Evolutionary conservation across 192 early-diverging fungal species (phyloP).

Genomic region (Coemansia sp.): DNA sequence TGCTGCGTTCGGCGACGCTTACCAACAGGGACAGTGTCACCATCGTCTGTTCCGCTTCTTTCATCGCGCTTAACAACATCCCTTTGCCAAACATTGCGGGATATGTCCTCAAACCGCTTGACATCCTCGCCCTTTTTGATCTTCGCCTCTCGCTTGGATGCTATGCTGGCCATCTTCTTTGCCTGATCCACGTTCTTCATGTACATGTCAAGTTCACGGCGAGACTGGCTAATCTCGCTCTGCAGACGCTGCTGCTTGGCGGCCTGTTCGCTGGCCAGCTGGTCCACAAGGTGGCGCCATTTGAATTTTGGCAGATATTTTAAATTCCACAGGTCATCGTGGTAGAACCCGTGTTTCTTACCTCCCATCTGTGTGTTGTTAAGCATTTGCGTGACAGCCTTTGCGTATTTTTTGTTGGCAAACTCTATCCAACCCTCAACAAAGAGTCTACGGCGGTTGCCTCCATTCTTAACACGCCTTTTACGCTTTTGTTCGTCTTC

Average conservation of each 20-base stretch:
- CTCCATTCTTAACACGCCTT: slow-evolving; percentile 81
- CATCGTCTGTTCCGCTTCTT: slow-evolving; percentile 1
- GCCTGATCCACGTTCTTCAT: slow-evolving; percentile 83
- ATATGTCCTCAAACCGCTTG: slow-evolving; percentile 46
- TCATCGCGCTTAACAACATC: slow-evolving; percentile 59
- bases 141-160: slow-evolving; percentile 61
- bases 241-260: slow-evolving; percentile 78
- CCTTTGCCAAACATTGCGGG: slow-evolving; percentile 64
- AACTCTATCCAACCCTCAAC: slow-evolving; percentile 99
- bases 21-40: background rate
- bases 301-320: slow-evolving; percentile 96
- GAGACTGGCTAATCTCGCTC: slow-evolving; percentile 80
- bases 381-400: slow-evolving; percentile 68
- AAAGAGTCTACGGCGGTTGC: slow-evolving; percentile 83
- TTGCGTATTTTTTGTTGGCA: slow-evolving; percentile 86
- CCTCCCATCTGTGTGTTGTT: slow-evolving; percentile 85
- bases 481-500: slow-evolving; percentile 75
- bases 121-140: slow-evolving; percentile 38
- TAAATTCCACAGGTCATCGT: slow-evolving; percentile 97
- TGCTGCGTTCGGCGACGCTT: slow-evolving; percentile 22
- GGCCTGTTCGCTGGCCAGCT: slow-evolving; percentile 76
- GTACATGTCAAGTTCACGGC: slow-evolving; percentile 85
- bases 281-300: slow-evolving; percentile 93
- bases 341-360: slow-evolving; percentile 81
- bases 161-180: slow-evolving; percentile 83